A percentile compares a stretch with the other conserved stretches of the same genome.
Evolutionary conservation across 805 yeast genomes (phyloP).

Genomic region (Kuraishia molischiana): DNA sequence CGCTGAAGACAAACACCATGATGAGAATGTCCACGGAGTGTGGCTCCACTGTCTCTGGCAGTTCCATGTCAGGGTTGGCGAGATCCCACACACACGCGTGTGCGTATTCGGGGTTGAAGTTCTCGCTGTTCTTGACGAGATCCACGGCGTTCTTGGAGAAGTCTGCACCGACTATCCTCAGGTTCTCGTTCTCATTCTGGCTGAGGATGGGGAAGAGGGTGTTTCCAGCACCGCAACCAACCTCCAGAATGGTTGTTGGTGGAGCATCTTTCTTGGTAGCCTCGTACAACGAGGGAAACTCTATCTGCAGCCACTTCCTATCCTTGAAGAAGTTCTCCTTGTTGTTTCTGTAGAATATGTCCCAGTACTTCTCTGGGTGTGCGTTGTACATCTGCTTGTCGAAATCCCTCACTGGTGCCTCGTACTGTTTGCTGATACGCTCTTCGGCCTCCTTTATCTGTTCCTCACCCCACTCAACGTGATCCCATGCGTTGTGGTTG

Average conservation of each 20-base stretch:
- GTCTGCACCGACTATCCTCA: slow-evolving; percentile 78
- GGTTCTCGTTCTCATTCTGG: slow-evolving; percentile 71
- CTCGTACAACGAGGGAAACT: slow-evolving; percentile 78
- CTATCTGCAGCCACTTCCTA: slow-evolving; percentile 91
- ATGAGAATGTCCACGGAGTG: slow-evolving; percentile 84
- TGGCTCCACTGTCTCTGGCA: slow-evolving; percentile 82
- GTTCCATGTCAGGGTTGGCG: slow-evolving; percentile 56
- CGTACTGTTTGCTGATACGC: slow-evolving; percentile 65
- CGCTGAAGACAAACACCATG: slow-evolving; percentile 93
- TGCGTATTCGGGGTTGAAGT: slow-evolving; percentile 51
- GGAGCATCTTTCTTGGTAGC: slow-evolving; percentile 67
- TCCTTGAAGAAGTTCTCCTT: slow-evolving; percentile 93
- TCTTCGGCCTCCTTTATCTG: slow-evolving; percentile 68
- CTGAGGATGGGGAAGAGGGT: slow-evolving; percentile 85
- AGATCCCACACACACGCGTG: slow-evolving; percentile 94
- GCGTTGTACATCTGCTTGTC: slow-evolving; percentile 71
- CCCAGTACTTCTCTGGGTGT: slow-evolving; percentile 94
- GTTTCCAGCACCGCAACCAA: slow-evolving; percentile 98
- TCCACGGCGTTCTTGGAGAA: slow-evolving; percentile 87
- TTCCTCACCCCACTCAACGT: slow-evolving; percentile 95
- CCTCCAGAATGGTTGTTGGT: slow-evolving; percentile 70
- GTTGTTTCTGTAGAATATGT: slow-evolving; percentile 83
- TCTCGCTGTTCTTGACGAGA: slow-evolving; percentile 56
- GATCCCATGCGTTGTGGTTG: slow-evolving; percentile 94
- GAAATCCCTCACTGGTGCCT: slow-evolving; percentile 78